These are phyloP conservation scores for Fusarium musae DNA, from an alignment of 2,329 filamentous ascomycete species.

Conservation along the genomic window DNA sequence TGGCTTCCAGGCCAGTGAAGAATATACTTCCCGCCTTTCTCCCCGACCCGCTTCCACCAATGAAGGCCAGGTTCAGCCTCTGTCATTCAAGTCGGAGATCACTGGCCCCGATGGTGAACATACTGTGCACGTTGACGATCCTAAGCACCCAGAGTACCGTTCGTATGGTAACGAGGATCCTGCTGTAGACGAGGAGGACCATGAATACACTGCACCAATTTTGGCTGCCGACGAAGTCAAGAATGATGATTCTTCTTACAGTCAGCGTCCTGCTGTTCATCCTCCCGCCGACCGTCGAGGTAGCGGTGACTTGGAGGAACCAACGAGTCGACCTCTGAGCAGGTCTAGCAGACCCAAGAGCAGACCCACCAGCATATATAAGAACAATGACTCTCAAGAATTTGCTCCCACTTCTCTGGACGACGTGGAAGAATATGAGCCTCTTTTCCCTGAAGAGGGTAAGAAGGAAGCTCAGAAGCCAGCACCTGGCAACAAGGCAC, in stretches of 20 bases:
- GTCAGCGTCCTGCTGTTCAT: conserved; percentile 83
- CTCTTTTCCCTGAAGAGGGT: conserved; percentile 86
- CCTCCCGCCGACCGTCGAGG: conserved; percentile 73
- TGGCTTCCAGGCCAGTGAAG: conserved; percentile 86
- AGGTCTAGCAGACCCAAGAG: conserved; percentile 51
- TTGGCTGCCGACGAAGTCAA: conserved; percentile 88
- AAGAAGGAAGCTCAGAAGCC: conserved; percentile 59
- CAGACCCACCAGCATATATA: conserved; percentile 66
- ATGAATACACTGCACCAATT: conserved; percentile 79
- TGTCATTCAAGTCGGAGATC: conserved; percentile 47
- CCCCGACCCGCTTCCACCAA: conserved; percentile 63
- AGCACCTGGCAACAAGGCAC: conserved; percentile 61
- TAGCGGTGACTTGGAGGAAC: conserved; percentile 66
- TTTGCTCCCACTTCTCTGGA: conserved; percentile 77
- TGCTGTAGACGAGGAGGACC: conserved; percentile 67
- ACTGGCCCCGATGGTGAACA: conserved; percentile 62
- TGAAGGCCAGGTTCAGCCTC: conserved; percentile 24
- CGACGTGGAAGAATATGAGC: conserved; percentile 94
- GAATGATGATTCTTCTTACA: conserved; percentile 75
- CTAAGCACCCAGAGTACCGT: conserved; percentile 52
- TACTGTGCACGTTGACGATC: conserved; percentile 79
- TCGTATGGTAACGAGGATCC: conserved; percentile 54
- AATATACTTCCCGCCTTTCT: conserved; percentile 82
- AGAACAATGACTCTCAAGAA: conserved; percentile 62
- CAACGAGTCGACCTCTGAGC: conserved; percentile 73